A percentile compares a stretch with the other conserved stretches of the same genome.
These are phyloP conservation scores for Aspergillus cavernicola DNA, from an alignment of 495 filamentous ascomycete species.

Conservation along the genomic window DNA sequence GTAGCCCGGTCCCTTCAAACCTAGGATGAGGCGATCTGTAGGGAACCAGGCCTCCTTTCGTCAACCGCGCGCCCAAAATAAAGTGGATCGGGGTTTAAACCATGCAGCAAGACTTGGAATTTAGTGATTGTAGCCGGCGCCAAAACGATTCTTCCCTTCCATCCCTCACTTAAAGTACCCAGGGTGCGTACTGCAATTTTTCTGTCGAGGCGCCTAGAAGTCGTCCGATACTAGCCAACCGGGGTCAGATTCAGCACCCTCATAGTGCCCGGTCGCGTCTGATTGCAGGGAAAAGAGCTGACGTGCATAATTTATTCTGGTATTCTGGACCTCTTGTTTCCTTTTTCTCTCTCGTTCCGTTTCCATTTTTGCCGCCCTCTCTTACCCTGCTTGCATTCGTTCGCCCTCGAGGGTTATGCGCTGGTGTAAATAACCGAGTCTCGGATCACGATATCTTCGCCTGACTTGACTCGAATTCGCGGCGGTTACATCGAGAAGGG, in stretches of 20 bases:
- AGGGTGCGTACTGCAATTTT: slow-evolving; percentile 11
- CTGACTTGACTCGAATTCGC: slow-evolving; percentile 17
- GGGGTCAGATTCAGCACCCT: slow-evolving; percentile 11
- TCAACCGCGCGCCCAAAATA: slow-evolving; percentile 22
- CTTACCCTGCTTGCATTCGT: slow-evolving; percentile 16
- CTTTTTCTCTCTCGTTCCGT: slow-evolving; percentile 7
- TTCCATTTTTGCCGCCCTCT: neutral
- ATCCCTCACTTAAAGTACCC: slow-evolving; percentile 14
- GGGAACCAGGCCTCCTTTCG: slow-evolving; percentile 12
- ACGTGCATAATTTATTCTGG: slow-evolving; percentile 16
- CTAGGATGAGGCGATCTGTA: slow-evolving; percentile 14
- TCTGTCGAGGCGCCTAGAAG: slow-evolving; percentile 19
- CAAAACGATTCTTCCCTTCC: slow-evolving; percentile 6
- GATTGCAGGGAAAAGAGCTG: slow-evolving; percentile 16
- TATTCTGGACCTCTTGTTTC: slow-evolving; percentile 9
- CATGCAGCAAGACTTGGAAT: slow-evolving; percentile 18
- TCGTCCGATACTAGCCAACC: slow-evolving; percentile 16
- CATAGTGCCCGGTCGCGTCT: slow-evolving; percentile 15
- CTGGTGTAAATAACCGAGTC: slow-evolving; percentile 25
- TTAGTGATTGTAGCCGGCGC: slow-evolving; percentile 14
- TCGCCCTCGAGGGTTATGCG: slow-evolving; percentile 16
- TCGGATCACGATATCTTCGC: slow-evolving; percentile 20
- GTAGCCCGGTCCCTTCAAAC: slow-evolving; percentile 16
- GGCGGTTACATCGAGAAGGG: slow-evolving; percentile 22
- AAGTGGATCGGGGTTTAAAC: slow-evolving; percentile 23